A percentile compares a stretch with the other conserved stretches of the same genome.
These are phyloP conservation scores for Xylaria sp. DNA, from an alignment of 2,329 filamentous ascomycete species.

Conservation along the genomic window DNA sequence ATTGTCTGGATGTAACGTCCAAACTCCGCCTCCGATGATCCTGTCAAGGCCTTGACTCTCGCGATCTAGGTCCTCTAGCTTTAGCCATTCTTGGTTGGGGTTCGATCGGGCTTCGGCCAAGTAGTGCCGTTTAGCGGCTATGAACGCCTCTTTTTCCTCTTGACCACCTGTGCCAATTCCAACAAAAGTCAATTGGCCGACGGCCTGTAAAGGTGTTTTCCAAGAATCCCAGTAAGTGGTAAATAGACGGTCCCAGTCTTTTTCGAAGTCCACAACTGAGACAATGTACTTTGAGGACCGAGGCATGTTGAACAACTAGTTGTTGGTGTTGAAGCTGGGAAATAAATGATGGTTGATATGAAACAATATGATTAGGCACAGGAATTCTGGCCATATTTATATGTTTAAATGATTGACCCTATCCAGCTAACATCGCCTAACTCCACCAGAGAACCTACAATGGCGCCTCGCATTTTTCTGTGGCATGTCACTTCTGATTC, in stretches of 20 bases:
- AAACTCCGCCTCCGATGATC: slow-evolving; percentile 10
- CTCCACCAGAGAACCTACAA: no score
- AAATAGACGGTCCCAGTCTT: slow-evolving; percentile 7
- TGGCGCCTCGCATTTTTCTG: background rate
- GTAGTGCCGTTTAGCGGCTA: slow-evolving; percentile 1
- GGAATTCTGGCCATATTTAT: no score
- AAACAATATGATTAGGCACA: no score
- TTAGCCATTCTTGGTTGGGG: slow-evolving; percentile 2
- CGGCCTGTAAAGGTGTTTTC: slow-evolving; percentile 12
- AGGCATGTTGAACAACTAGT: background rate
- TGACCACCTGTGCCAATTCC: slow-evolving; percentile 2
- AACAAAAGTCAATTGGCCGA: slow-evolving; percentile 11
- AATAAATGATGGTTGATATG: no score
- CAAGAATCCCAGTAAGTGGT: slow-evolving; percentile 12
- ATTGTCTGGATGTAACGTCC: slow-evolving; percentile 8
- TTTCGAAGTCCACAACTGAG: background rate
- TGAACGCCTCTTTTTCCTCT: background rate
- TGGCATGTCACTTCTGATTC: background rate
- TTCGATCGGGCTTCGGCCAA: slow-evolving; percentile 6
- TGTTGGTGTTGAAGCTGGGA: no score
- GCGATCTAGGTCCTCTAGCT: slow-evolving; percentile 5
- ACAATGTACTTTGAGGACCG: slow-evolving; percentile 5
- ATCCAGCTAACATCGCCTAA: no score
- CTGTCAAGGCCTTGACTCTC: background rate
- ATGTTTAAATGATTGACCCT: no score